Evolutionary conservation across 2,329 filamentous ascomycete genomes (phyloP).

Genomic region (Pseudopyrenochaeta lycopersici): DNA sequence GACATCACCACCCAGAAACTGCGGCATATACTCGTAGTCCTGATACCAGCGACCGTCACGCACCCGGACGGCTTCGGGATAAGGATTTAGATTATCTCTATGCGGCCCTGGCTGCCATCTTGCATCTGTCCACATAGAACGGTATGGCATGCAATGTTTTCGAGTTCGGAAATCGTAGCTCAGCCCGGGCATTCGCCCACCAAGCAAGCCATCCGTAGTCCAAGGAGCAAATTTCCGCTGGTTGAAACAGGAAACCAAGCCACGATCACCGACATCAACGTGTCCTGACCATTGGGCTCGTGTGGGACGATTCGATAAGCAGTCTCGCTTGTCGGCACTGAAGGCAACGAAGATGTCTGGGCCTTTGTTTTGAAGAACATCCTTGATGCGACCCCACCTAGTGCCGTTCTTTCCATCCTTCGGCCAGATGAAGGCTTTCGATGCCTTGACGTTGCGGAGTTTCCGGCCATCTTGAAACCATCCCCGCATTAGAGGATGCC

Average conservation of each 20-base stretch:
- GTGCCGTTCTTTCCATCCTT: constrained; percentile 53
- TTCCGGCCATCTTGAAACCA: constrained; percentile 39
- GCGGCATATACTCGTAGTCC: constrained; percentile 23
- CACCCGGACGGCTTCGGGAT: constrained; percentile 36
- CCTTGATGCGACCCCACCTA: constrained; percentile 52
- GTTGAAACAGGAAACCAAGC: constrained; percentile 17
- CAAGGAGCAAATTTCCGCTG: constrained; percentile 22
- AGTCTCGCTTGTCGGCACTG: constrained; percentile 48
- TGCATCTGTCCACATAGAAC: constrained; percentile 42
- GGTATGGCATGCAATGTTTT: constrained; percentile 39
- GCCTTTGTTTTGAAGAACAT: constrained; percentile 53
- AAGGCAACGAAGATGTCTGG: constrained; percentile 57
- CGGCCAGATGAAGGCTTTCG: constrained; percentile 56
- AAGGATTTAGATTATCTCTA: constrained; percentile 17
- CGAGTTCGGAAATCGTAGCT: constrained; percentile 49
- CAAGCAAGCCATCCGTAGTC: constrained; percentile 20
- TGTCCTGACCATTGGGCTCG: constrained; percentile 49
- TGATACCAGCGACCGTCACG: constrained; percentile 40
- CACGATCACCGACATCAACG: constrained; percentile 37
- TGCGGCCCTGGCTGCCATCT: constrained; percentile 38
- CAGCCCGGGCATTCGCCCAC: constrained; percentile 23
- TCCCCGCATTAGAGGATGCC: constrained; percentile 12
- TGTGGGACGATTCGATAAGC: constrained; percentile 49
- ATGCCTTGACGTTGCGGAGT: constrained; percentile 36
- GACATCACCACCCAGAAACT: constrained; percentile 2